Conservation (phyloP, 176 grass and related monocot species). For the Aegilops tauschii region DNA sequence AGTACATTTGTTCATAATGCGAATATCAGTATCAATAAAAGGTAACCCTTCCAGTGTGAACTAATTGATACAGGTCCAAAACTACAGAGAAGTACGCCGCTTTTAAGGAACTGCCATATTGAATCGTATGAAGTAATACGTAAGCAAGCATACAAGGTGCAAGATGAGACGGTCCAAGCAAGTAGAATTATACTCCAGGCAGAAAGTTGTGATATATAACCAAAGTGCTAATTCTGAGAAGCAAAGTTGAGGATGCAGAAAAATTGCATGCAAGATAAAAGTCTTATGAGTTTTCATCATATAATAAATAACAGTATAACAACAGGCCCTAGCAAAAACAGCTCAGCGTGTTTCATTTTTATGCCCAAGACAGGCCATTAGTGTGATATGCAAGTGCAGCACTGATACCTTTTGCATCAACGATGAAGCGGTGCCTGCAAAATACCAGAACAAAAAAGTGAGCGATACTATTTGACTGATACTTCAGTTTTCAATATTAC, state of each 20-base stretch:
- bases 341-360: neutral
- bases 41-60: neutral
- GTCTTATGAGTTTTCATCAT: neutral
- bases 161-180: neutral
- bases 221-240: neutral
- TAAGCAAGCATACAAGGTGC: neutral
- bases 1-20: constrained; percentile 23
- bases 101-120: neutral
- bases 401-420: constrained; percentile 44
- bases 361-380: neutral
- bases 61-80: neutral
- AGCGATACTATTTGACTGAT: neutral
- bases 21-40: neutral
- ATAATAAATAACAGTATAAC: neutral
- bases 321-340: neutral
- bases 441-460: constrained; percentile 2
- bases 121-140: neutral
- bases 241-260: neutral
- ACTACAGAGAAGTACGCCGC: neutral
- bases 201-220: neutral
- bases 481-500: neutral
- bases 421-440: constrained; percentile 44
- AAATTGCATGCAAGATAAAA: neutral
- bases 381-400: neutral
- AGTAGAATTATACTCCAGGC: neutral